Evolutionary conservation across 1,284 basidiomycete species (phyloP).

Genomic region (Pholiota adiposa): DNA sequence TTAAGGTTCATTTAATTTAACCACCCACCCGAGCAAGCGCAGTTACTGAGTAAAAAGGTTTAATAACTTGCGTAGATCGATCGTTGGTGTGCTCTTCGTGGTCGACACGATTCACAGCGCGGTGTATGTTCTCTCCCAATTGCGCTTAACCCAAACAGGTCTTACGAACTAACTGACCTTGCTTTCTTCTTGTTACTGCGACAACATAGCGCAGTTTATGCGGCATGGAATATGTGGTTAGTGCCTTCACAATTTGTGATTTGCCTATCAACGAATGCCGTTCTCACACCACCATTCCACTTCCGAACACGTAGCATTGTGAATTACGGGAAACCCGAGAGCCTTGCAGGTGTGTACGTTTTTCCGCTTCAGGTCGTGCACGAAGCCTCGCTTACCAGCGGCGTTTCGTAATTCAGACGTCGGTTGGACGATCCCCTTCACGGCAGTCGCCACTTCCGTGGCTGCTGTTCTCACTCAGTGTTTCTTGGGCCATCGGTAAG

Average conservation of each 20-base stretch:
- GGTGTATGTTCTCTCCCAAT: conserved; percentile 34
- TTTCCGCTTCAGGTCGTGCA: conserved; percentile 28
- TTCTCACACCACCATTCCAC: conserved; percentile 21
- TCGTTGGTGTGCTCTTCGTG: conserved; percentile 44
- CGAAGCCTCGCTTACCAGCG: conserved; percentile 16
- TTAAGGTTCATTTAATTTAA: conserved; percentile 37
- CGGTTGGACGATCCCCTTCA: conserved; percentile 49
- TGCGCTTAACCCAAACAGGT: conserved; percentile 10
- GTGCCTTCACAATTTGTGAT: conserved; percentile 9
- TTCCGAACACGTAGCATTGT: conserved; percentile 31
- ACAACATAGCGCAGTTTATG: conserved; percentile 45
- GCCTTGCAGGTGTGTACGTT: conserved; percentile 36
- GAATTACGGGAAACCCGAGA: conserved; percentile 43
- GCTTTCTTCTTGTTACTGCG: conserved; percentile 24
- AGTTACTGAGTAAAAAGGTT: neutral
- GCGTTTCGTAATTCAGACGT: conserved; percentile 32
- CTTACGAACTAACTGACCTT: neutral
- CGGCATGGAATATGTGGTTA: conserved; percentile 44
- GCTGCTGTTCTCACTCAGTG: conserved; percentile 47
- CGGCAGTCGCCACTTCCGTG: conserved; percentile 45
- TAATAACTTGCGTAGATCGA: conserved; percentile 29
- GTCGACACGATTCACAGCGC: conserved; percentile 49
- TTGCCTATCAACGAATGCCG: neutral
- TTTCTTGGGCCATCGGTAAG: conserved; percentile 47
- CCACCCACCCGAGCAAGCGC: neutral